Evolutionary conservation across 1,139 yeast species (phyloP).

Genomic region (Entelexis paramagnoliae): DNA sequence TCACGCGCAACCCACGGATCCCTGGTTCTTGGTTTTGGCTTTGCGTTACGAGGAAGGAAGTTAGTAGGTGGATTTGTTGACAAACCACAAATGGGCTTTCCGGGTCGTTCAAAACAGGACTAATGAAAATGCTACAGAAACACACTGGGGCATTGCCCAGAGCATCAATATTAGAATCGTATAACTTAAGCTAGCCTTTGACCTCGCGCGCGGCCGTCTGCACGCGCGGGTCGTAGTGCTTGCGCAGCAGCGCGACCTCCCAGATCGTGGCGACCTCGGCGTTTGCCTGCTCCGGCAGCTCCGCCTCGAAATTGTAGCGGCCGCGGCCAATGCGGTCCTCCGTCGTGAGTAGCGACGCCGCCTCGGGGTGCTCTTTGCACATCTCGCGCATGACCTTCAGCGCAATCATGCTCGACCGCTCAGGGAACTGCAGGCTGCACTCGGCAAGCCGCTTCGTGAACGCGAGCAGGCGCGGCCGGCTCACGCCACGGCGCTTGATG

Average conservation of each 20-base stretch:
- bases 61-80: neutral
- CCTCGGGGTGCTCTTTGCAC: slow-evolving; percentile 50
- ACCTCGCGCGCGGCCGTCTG: slow-evolving; percentile 40
- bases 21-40: too few species aligned
- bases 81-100: neutral
- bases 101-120: neutral
- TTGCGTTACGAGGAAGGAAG: too few species aligned
- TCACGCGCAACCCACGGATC: neutral
- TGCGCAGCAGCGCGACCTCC: slow-evolving; percentile 69
- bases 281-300: slow-evolving; percentile 64
- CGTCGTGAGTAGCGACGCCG: slow-evolving; percentile 69
- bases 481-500: slow-evolving; percentile 36
- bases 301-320: slow-evolving; percentile 52
- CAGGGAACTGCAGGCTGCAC: slow-evolving; percentile 66
- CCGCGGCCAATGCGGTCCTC: slow-evolving; percentile 84
- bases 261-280: slow-evolving; percentile 83
- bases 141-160: too few species aligned
- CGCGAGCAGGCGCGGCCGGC: slow-evolving; percentile 58
- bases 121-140: neutral
- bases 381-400: slow-evolving; percentile 70
- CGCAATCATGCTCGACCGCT: slow-evolving; percentile 69
- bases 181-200: neutral
- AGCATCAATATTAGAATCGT: neutral
- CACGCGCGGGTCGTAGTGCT: slow-evolving; percentile 77
- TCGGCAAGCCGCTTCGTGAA: slow-evolving; percentile 72